Conservation (phyloP, 139 green algal species). For the Pycnococcus provasolii region DNA sequence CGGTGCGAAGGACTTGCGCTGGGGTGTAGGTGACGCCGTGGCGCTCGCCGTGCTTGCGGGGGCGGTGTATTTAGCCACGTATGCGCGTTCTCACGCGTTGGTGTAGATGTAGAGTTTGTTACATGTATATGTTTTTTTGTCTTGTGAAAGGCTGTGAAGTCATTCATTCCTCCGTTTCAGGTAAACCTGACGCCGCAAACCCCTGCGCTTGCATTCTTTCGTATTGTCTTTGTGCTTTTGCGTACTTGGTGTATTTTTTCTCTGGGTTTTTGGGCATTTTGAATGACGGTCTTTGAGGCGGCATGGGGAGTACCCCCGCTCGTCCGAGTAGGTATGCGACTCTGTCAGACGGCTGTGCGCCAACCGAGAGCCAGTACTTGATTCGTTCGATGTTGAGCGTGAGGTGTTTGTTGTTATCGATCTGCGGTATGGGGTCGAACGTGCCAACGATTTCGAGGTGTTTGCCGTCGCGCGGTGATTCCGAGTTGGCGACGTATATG, state of each 20-base stretch:
- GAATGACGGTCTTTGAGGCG: slow-evolving; percentile 18
- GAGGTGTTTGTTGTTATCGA: slow-evolving; percentile 75
- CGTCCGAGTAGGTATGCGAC: slow-evolving; percentile 56
- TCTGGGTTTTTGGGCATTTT: no score
- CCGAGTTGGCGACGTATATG: slow-evolving; percentile 61
- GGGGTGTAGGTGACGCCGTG: neutral
- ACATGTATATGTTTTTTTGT: no score
- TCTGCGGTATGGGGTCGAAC: slow-evolving; percentile 67
- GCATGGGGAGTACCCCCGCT: slow-evolving; percentile 52
- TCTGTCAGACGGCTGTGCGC: slow-evolving; percentile 60
- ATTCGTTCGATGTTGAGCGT: slow-evolving; percentile 63
- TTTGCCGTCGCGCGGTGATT: slow-evolving; percentile 51
- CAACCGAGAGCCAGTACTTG: slow-evolving; percentile 76
- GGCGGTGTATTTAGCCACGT: slow-evolving; percentile 22
- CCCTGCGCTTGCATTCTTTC: neutral
- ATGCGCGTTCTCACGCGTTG: neutral
- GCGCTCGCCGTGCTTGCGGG: slow-evolving; percentile 1
- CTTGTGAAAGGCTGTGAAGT: no score
- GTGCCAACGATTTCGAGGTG: slow-evolving; percentile 69
- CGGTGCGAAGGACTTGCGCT: neutral
- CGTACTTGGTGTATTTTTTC: no score
- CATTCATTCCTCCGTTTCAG: no score
- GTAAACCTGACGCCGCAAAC: neutral
- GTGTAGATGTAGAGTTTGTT: no score
- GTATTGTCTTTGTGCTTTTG: neutral